These are phyloP conservation scores for Turritis glabra DNA, from an alignment of 345 rosid species.

Conservation along the genomic window DNA sequence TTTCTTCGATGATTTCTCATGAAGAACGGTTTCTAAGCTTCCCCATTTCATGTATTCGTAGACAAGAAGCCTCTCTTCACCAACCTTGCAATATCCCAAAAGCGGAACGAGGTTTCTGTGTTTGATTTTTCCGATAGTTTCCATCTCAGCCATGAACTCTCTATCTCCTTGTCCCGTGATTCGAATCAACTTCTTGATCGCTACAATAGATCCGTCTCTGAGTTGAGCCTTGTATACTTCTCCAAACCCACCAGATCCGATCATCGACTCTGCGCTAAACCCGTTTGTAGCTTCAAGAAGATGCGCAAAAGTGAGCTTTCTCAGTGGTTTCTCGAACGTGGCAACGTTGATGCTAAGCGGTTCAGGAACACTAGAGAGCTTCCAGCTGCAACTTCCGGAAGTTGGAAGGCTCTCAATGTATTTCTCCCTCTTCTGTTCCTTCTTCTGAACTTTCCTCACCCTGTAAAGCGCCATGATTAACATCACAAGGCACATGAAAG, in stretches of 20 bases:
- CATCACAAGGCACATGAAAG: constrained; percentile 60
- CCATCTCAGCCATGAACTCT: constrained; percentile 99
- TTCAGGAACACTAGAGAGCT: constrained; percentile 85
- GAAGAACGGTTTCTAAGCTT: constrained; percentile 89
- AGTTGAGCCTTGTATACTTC: constrained; percentile 96
- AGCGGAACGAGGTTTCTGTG: constrained; percentile 94
- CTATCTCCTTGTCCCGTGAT: constrained; percentile 95
- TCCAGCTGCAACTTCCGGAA: constrained; percentile 90
- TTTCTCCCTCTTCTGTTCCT: constrained; percentile 67
- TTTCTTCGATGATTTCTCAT: constrained; percentile 56
- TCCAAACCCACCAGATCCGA: constrained; percentile 96
- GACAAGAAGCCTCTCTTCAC: constrained; percentile 97
- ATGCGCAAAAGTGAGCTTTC: constrained; percentile 87
- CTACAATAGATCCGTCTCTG: constrained; percentile 71
- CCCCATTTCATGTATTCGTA: constrained; percentile 99
- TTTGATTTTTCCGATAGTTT: constrained; percentile 95
- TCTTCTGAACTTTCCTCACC: constrained; percentile 56
- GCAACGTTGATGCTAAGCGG: constrained; percentile 96
- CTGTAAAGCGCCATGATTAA: constrained; percentile 64
- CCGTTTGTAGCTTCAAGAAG: constrained; percentile 95
- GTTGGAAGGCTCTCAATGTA: constrained; percentile 87
- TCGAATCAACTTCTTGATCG: constrained; percentile 87
- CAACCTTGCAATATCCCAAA: constrained; percentile 90
- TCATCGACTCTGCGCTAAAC: constrained; percentile 83
- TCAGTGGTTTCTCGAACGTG: constrained; percentile 92